Evolutionary conservation across 371 early-diverging fungal species (phyloP).

Genomic region (Mortierella sp.): DNA sequence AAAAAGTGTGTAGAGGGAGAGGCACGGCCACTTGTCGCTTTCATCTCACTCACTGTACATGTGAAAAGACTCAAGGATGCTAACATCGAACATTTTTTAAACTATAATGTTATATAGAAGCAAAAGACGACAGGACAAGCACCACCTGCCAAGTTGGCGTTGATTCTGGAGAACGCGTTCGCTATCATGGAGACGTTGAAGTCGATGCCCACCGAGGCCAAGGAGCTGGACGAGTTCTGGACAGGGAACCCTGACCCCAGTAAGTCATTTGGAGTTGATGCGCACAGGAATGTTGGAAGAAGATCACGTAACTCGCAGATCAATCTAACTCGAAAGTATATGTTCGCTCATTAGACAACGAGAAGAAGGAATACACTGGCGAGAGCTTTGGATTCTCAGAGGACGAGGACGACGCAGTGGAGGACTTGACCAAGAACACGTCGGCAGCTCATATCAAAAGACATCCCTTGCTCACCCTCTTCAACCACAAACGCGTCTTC

Average conservation of each 20-base stretch:
- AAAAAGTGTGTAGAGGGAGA: no score
- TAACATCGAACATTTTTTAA: background rate
- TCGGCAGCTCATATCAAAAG: conserved; percentile 26
- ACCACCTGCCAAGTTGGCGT: conserved; percentile 34
- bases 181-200: conserved; percentile 67
- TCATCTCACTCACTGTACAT: no score
- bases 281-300: background rate
- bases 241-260: conserved; percentile 64
- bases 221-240: conserved; percentile 77
- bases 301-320: background rate
- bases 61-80: background rate
- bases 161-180: conserved; percentile 66
- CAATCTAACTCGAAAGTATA: background rate
- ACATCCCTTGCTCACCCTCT: conserved; percentile 31
- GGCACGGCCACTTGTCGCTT: background rate
- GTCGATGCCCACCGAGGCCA: conserved; percentile 71
- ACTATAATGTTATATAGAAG: conserved; percentile 28
- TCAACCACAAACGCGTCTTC: conserved; percentile 54
- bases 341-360: conserved; percentile 23
- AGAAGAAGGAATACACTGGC: conserved; percentile 43
- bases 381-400: conserved; percentile 58
- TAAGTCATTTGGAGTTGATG: conserved; percentile 13
- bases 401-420: conserved; percentile 55
- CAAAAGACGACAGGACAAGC: conserved; percentile 38
- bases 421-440: conserved; percentile 36